Evolutionary conservation across 2,329 filamentous ascomycete species (phyloP).

Genomic region (Aspergillus costaricaensis): DNA sequence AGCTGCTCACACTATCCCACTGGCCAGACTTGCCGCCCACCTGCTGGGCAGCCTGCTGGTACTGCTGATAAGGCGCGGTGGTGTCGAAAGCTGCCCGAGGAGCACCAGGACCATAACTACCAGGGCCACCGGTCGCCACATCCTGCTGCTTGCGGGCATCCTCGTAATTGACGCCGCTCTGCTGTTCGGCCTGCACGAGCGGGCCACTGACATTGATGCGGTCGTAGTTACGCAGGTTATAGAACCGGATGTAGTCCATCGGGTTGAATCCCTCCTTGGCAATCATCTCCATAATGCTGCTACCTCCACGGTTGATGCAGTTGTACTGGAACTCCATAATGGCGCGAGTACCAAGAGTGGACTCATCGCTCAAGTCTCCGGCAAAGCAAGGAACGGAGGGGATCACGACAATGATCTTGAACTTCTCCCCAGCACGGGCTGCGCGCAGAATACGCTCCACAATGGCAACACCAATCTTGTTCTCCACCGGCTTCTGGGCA

Average conservation of each 20-base stretch:
- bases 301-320: constrained; percentile 85
- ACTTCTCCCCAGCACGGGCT: constrained; percentile 79
- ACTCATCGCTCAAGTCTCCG: constrained; percentile 81
- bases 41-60: constrained; percentile 68
- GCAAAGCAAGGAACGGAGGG: constrained; percentile 92
- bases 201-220: constrained; percentile 65
- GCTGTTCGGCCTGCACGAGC: constrained; percentile 41
- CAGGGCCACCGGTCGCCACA: constrained; percentile 48
- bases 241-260: constrained; percentile 81
- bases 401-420: constrained; percentile 85
- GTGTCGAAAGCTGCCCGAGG: constrained; percentile 41
- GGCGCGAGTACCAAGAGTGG: constrained; percentile 80
- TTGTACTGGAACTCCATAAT: constrained; percentile 99
- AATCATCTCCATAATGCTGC: constrained; percentile 85
- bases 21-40: constrained; percentile 54
- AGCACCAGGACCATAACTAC: constrained; percentile 42
- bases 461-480: constrained; percentile 86
- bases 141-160: constrained; percentile 48
- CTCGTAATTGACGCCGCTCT: constrained; percentile 49
- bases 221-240: constrained; percentile 92
- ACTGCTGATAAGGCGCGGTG: constrained; percentile 60
- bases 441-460: constrained; percentile 86
- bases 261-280: constrained; percentile 76
- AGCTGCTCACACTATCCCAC: constrained; percentile 75
- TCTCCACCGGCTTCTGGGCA: constrained; percentile 80